phyloP scores from a whole-genome alignment of 345 rosid genomes.

The Aurinia saxatilis region DNA sequence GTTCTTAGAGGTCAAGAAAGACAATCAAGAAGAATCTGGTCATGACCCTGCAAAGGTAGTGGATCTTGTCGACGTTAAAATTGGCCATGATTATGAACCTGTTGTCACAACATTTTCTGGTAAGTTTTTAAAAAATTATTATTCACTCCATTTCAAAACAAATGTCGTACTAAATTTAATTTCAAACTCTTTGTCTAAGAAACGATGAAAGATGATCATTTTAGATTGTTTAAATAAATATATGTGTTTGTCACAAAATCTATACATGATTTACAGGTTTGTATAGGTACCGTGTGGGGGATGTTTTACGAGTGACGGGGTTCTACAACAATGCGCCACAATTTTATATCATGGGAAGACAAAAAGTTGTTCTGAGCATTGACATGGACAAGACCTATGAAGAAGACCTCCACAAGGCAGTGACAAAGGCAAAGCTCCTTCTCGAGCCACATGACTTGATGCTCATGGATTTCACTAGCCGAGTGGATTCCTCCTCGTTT shows the following conservation, averaged over 20 bases:
- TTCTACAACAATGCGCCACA: slow-evolving; percentile 75
- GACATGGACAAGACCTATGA: slow-evolving; percentile 87
- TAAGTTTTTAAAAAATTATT: slow-evolving; percentile 19
- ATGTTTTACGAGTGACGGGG: slow-evolving; percentile 64
- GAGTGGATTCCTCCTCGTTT: slow-evolving; percentile 52
- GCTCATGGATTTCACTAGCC: slow-evolving; percentile 73
- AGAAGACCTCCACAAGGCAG: slow-evolving; percentile 73
- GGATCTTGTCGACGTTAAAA: slow-evolving; percentile 62
- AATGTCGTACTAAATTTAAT: neutral
- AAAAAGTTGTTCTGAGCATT: slow-evolving; percentile 70
- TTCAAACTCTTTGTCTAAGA: too few species aligned
- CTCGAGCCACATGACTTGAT: slow-evolving; percentile 58
- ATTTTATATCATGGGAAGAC: slow-evolving; percentile 57
- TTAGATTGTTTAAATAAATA: too few species aligned
- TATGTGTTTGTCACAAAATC: too few species aligned
- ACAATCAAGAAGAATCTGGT: slow-evolving; percentile 26
- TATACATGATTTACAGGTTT: slow-evolving; percentile 39
- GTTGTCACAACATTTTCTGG: slow-evolving; percentile 79
- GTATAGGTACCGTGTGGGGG: slow-evolving; percentile 74
- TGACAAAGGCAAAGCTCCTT: slow-evolving; percentile 42
- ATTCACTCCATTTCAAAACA: neutral
- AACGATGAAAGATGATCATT: too few species aligned
- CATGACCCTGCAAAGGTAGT: slow-evolving; percentile 19
- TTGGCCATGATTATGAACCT: slow-evolving; percentile 67
- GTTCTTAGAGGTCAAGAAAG: slow-evolving; percentile 56